Evolutionary conservation across 2,329 filamentous ascomycete genomes (phyloP), one percentile per base, ranked within the genome.

Genomic region (Sphaerulina musiva): DNA sequence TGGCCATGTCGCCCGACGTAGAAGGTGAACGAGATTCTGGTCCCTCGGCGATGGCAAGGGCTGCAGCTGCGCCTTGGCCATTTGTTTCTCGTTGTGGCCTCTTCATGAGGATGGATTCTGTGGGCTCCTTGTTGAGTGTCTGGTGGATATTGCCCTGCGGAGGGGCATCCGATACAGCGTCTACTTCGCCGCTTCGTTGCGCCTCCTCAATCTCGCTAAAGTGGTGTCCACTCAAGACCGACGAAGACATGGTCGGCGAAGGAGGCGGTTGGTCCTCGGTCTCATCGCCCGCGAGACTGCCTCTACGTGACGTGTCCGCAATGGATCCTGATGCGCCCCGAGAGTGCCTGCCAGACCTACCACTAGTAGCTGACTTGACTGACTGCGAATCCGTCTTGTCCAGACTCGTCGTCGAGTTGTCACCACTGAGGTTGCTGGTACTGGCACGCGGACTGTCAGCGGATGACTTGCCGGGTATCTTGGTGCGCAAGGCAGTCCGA

Each of bases 121-220:
- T 89, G 0, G 90, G 88, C 60, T 86, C 82, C 64, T 85, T 83
- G 45, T 64, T 75, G 50, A 74, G 74, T 43, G 72, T 82, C 74
- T 59, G 80, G 40, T 71, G 73, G 29, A 80, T 64, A 64, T 78
- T 68, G 34, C 85, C 86, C 9, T 83, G 83, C 1, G 89, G 90
- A 29, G 91, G 92, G 56, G 86, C 85, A 67, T 97, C 93, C 11
- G 92, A 97, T 17, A 98, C 90, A 63, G 91, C 84, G 66, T 95
- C 93, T 41, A 98, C 90, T 71, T 98, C 93, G 53, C 92, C 91
- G 47, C 83, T 87, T 50, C 86, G 83, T 71, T 95, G 87, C 42
- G 90, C 91, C 45, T 86, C 86, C 66, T 80, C 81, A 42, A 95
- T 83, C 70, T 91, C 85, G 66, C 89, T 85, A 31, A 44, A 51